These are phyloP conservation scores for Penicillium pancosmium DNA, from an alignment of 495 filamentous ascomycete genomes.

Conservation along the genomic window DNA sequence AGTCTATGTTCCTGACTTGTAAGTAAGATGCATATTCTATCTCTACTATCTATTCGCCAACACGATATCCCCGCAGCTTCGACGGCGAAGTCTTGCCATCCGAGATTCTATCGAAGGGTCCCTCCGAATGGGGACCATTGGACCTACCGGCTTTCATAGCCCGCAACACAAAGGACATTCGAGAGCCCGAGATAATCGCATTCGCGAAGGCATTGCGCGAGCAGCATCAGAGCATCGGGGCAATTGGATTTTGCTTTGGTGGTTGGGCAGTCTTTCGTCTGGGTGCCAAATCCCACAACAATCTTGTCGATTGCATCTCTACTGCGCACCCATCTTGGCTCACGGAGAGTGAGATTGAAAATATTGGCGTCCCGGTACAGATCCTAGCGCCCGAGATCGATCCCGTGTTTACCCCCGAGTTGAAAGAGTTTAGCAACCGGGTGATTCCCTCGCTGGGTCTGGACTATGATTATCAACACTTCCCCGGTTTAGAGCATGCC, in stretches of 20 bases:
- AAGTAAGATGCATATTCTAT: slow-evolving; percentile 4
- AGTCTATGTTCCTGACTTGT: slow-evolving; percentile 54
- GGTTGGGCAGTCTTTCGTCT: slow-evolving; percentile 51
- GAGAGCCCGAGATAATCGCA: slow-evolving; percentile 56
- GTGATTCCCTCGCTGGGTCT: slow-evolving; percentile 45
- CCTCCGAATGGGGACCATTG: slow-evolving; percentile 34
- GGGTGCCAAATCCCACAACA: slow-evolving; percentile 25
- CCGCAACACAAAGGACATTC: slow-evolving; percentile 46
- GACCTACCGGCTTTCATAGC: slow-evolving; percentile 40
- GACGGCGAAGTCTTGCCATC: slow-evolving; percentile 36
- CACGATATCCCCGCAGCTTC: slow-evolving; percentile 22
- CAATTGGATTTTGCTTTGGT: slow-evolving; percentile 64
- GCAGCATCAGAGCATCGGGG: slow-evolving; percentile 48
- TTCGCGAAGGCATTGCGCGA: slow-evolving; percentile 48
- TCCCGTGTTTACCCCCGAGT: slow-evolving; percentile 45
- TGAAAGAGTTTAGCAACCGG: slow-evolving; percentile 50
- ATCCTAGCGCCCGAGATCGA: slow-evolving; percentile 62
- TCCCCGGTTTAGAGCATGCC: slow-evolving; percentile 56
- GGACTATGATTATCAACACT: slow-evolving; percentile 60
- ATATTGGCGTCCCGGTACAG: slow-evolving; percentile 56
- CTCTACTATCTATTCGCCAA: too few species aligned
- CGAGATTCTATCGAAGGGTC: slow-evolving; percentile 36
- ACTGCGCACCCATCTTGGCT: slow-evolving; percentile 57
- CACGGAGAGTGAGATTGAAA: slow-evolving; percentile 52
- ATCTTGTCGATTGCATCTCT: slow-evolving; percentile 58